These are phyloP conservation scores for Guadua angustifolia DNA, from an alignment of 176 grass and related monocot genomes.

Conservation along the genomic window DNA sequence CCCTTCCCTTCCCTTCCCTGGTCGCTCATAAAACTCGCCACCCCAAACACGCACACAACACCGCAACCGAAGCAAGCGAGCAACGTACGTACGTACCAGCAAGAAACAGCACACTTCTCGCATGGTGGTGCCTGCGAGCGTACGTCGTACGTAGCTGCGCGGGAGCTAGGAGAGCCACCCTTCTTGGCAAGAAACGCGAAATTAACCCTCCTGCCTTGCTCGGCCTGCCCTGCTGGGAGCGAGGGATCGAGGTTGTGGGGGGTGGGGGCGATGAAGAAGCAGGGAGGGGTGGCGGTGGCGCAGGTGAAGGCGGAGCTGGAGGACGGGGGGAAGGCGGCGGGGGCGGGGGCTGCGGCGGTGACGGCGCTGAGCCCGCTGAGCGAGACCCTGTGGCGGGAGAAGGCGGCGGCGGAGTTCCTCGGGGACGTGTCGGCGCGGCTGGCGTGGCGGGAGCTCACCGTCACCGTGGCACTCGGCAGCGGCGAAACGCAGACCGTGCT, in stretches of 20 bases:
- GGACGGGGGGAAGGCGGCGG: slow-evolving; percentile 47
- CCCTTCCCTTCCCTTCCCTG: slow-evolving; percentile 4
- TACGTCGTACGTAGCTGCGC: not conserved
- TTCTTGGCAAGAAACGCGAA: not conserved
- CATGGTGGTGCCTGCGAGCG: slow-evolving; percentile 10
- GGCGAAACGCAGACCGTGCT: slow-evolving; percentile 86
- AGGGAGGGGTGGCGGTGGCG: slow-evolving; percentile 43
- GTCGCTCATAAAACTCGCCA: slow-evolving; percentile 53
- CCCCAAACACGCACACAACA: slow-evolving; percentile 4
- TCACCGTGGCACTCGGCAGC: slow-evolving; percentile 65
- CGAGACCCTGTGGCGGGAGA: slow-evolving; percentile 93
- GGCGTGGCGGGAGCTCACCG: slow-evolving; percentile 89
- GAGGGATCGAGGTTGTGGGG: not conserved
- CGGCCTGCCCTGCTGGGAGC: not conserved
- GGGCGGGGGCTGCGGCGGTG: slow-evolving; percentile 33
- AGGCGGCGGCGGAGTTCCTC: slow-evolving; percentile 54
- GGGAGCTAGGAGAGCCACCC: not conserved
- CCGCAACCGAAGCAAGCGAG: not conserved
- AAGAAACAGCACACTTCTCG: slow-evolving; percentile 40
- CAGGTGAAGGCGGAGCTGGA: slow-evolving; percentile 71
- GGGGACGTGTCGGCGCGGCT: slow-evolving; percentile 89
- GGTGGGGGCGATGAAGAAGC: slow-evolving; percentile 37
- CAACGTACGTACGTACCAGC: too few species aligned
- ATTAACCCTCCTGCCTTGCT: not conserved
- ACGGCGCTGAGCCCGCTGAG: slow-evolving; percentile 82